Evolutionary conservation across 2,329 filamentous ascomycete species (phyloP), one percentile per base, ranked within the genome.

Genomic region (Biscogniauxia sp.): DNA sequence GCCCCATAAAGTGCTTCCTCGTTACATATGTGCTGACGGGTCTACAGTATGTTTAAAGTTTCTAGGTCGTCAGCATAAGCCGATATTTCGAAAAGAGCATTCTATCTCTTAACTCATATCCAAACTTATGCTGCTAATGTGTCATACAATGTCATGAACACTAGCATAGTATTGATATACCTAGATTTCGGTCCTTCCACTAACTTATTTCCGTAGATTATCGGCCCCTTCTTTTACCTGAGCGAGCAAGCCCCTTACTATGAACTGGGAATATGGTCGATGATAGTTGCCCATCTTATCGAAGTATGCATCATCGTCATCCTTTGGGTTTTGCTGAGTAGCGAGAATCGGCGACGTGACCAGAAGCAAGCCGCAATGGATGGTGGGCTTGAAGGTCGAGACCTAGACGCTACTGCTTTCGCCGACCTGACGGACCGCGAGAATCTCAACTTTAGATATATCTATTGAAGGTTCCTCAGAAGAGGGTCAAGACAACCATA

Each of bases 371-470:
- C 54, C 5, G 59, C 59, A 9, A 64, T 65, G 55, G 62, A 60
- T 25, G 65, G 66, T 19, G 80, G 78, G 3, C 69, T 80, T 5
- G 78, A 80, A 58, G 78, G 76, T 0, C 72, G 79, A 51, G 79
- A 80, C 65, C 68, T 82, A 50, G 79, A 81, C 65, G 73, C 76
- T 3, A 84, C 81, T 25, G 82, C 82, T 1, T 70, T 69, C 52
- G 84, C 78, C 50, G 82, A 84, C 72, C 69, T 84, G 77, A 84
- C 82, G 6, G 82, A 84, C 70, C 70, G 77, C 20, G 80, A 83
- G 72, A 84, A 83, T 61, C 56, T 79, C 63, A 82, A 83, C 55
- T 74, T 74, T 53, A 66, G 71, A 19, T 74, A 74, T 54, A 73
- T 73, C 20, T 74, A 73, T 57, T 74, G 62, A 65, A 37, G 23